Percentiles rank a stretch among this genome's conserved stretches.
These are phyloP conservation scores for Anethum foeniculum DNA, from an alignment of 140 eudicot genomes.

Conservation along the genomic window DNA sequence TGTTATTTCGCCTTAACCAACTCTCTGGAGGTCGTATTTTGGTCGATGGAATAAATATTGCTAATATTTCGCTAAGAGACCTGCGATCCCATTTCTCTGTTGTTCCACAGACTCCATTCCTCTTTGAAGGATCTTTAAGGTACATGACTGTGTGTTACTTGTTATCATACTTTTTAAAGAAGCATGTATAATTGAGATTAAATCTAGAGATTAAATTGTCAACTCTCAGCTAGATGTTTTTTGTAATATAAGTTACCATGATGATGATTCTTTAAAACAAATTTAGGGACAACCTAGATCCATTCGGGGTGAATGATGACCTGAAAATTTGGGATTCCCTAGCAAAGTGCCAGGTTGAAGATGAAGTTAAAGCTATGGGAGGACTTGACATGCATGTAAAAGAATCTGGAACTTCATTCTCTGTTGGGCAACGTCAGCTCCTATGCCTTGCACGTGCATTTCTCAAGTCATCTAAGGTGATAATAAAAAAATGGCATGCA, in stretches of 20 bases:
- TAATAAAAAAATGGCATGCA: not conserved
- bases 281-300: slow-evolving; percentile 79
- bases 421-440: slow-evolving; percentile 96
- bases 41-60: slow-evolving; percentile 73
- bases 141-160: slow-evolving; percentile 9
- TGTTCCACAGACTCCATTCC: slow-evolving; percentile 88
- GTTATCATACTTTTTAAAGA: not conserved
- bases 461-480: slow-evolving; percentile 76
- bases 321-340: slow-evolving; percentile 59
- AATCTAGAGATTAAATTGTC: not conserved
- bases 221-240: not conserved
- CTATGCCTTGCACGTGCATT: slow-evolving; percentile 98
- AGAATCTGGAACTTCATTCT: slow-evolving; percentile 69
- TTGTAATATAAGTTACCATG: slow-evolving; percentile 8
- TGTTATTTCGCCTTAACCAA: slow-evolving; percentile 73
- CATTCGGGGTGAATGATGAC: slow-evolving; percentile 44
- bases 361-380: slow-evolving; percentile 71
- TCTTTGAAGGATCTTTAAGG: slow-evolving; percentile 92
- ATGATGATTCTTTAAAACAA: not conserved
- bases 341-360: slow-evolving; percentile 71
- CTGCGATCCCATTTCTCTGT: slow-evolving; percentile 81
- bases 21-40: slow-evolving; percentile 53
- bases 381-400: slow-evolving; percentile 67
- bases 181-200: not conserved
- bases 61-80: slow-evolving; percentile 51